Base-by-base conservation (phyloP, 2,329 filamentous ascomycete species). In the Botrytis squamosa region DNA sequence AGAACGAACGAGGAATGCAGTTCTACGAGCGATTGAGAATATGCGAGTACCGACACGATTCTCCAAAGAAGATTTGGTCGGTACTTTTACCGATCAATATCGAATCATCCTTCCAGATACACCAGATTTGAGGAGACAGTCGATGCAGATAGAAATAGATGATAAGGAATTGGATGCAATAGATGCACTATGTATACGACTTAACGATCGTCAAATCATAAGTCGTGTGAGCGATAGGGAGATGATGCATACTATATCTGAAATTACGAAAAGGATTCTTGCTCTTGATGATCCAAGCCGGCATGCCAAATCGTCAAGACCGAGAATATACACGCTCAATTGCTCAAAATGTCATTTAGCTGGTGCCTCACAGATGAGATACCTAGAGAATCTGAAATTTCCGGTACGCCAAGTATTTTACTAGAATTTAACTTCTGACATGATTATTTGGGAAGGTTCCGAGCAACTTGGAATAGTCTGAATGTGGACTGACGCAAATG, bases 161-260 rank as follows among this genome's bases (percentile, higher is more conserved):
- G 82, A 83, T 60, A 78, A 76, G 44, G 81, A 82, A 59, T 77
- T 82, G 63, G 82, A 84, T 74, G 82, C 83, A 0, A 75, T 84
- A 52, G 81, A 84, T 77, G 74, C 77, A 9, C 78, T 84, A 44
- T 81, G 80, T 64, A 72, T 77, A 22, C 81, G 77, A 62, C 78
- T 84, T 10, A 78, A 70, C 42, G 79, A 83, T 42, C 79, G 83
- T 22, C 82, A 83, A 73, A 74, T 82, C 3, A 76, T 83, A 46
- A 80, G 82, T 69, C 80, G 83, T n/a, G 77, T 83, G n/a, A 84
- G 83, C 72, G 83, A 84, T 76, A 76, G 80, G 65, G 82, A 83
- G 59, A 75, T 82, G 75, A 80, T 81, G 73, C 80, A 81, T 74
- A 81, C 77, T 40, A 79, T 84, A 57, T 81, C 82, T 20, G 80